These are phyloP conservation scores for Teratosphaeria viscida DNA, from an alignment of 2,329 filamentous ascomycete genomes.

Conservation along the genomic window DNA sequence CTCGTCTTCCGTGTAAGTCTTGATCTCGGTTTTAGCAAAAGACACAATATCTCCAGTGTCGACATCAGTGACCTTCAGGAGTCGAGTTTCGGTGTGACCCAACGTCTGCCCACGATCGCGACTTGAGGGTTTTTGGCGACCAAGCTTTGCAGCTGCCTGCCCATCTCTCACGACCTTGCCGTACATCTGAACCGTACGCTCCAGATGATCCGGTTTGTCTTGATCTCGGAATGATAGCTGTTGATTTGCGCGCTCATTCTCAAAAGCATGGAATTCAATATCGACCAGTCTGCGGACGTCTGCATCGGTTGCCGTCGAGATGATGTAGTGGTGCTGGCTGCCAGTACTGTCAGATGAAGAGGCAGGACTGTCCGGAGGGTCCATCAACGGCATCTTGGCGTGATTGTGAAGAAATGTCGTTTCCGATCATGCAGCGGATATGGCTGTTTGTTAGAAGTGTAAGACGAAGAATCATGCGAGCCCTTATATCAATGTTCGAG, in stretches of 20 bases:
- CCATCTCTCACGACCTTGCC: background rate
- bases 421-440: background rate
- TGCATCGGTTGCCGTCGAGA: slow-evolving; percentile 13
- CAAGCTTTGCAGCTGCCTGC: background rate
- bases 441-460: background rate
- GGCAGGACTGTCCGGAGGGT: slow-evolving; percentile 4
- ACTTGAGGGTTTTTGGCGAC: background rate
- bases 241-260: slow-evolving; percentile 23
- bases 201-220: slow-evolving; percentile 17
- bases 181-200: slow-evolving; percentile 13
- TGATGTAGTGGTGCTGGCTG: slow-evolving; percentile 11
- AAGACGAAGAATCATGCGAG: background rate
- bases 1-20: slow-evolving; percentile 18
- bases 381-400: slow-evolving; percentile 1
- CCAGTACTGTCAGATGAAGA: slow-evolving; percentile 7
- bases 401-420: background rate
- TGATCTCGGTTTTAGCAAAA: slow-evolving; percentile 22
- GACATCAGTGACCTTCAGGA: slow-evolving; percentile 21
- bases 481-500: background rate
- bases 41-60: slow-evolving; percentile 20
- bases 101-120: background rate
- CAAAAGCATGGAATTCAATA: slow-evolving; percentile 33
- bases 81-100: slow-evolving; percentile 1
- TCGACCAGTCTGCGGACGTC: slow-evolving; percentile 25
- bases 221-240: slow-evolving; percentile 23